Evolutionary conservation across 2,329 filamentous ascomycete genomes (phyloP).

Genomic region (Rutstroemia sp.): DNA sequence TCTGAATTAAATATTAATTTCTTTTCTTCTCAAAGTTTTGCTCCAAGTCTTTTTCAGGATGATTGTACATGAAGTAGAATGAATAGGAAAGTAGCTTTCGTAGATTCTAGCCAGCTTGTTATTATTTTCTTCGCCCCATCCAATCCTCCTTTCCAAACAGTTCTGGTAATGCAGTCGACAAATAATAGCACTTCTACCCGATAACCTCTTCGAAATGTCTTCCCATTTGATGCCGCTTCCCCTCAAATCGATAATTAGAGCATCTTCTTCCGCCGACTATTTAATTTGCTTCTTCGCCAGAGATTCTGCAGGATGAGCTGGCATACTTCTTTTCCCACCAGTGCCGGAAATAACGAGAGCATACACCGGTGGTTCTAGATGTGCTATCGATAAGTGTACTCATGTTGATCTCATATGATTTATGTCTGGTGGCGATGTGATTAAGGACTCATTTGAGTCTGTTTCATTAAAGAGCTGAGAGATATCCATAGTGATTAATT

Average conservation of each 20-base stretch:
- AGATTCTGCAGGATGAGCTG: conserved; percentile 50
- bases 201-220: conserved; percentile 86
- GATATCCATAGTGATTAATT: too few relatives aligned
- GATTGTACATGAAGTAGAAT: not conserved
- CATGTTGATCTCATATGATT: conserved; percentile 25
- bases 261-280: conserved; percentile 90
- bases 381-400: conserved; percentile 21
- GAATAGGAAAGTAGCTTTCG: conserved; percentile 63
- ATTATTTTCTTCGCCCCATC: conserved; percentile 97
- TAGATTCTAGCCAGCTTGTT: conserved; percentile 93
- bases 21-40: not conserved
- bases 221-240: conserved; percentile 97
- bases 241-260: conserved; percentile 85
- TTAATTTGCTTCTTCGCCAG: conserved; percentile 93
- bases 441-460: too few relatives aligned
- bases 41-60: not conserved
- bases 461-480: too few relatives aligned
- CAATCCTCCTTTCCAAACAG: conserved; percentile 84
- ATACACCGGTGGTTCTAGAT: conserved; percentile 20
- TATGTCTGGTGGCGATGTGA: too few relatives aligned
- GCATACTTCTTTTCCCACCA: conserved; percentile 42
- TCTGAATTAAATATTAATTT: conserved; percentile 39
- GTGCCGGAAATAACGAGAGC: conserved; percentile 18
- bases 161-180: conserved; percentile 96
- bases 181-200: conserved; percentile 86